Evolutionary conservation across 1,284 basidiomycete species (phyloP), one percentile per base, ranked within the genome.

Genomic region (Testicularia cyperi): DNA sequence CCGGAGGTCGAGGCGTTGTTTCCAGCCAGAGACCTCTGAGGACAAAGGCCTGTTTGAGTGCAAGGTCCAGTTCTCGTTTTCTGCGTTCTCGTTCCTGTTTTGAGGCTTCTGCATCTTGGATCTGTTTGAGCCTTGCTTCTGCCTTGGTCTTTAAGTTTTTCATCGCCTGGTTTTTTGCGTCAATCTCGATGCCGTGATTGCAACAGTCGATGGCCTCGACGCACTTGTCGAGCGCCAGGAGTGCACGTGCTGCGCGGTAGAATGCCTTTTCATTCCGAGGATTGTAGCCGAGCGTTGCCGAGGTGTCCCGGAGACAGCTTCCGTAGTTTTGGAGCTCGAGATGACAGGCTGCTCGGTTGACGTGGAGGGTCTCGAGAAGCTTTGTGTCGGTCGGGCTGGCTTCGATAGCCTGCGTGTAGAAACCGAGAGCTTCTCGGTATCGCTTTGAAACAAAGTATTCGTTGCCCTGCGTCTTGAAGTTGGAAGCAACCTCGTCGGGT

Each of bases 401-500:
- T 37, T 94, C 87, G 22, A 98, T 74, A 0, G 87, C 94, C 72
- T 94, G 88, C 0, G 86, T 86, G 77, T 97, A 98, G 74, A 97
- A 96, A 0, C 85, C 84, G 9, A 86, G 63, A 2, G 94, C 94
- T 75, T 98, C 92, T 22, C 86, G 83, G 77, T 85, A 89, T 35
- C 89, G 83, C 74, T 88, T 90, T 18, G 86, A 86, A 55, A 85
- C 85, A 79, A 89, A 96, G 70, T 95, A 91, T 46, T 92, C 89
- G 76, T 96, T 96, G 3, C 91, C 94, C 77, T 96, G 90, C 42
- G 88, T 84, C 77, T 96, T 96, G 79, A 96, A 96, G 75, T 89
- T 92, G 55, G 84, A 81, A 0, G 92, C 90, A 62, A 90, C 82
- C 77, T 98, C 94, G 80, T 96, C 88, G 23, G 92, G 88, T 19